Base-by-base conservation (phyloP, 768 basidiomycete genomes). In the Mycena kentingensis region DNA sequence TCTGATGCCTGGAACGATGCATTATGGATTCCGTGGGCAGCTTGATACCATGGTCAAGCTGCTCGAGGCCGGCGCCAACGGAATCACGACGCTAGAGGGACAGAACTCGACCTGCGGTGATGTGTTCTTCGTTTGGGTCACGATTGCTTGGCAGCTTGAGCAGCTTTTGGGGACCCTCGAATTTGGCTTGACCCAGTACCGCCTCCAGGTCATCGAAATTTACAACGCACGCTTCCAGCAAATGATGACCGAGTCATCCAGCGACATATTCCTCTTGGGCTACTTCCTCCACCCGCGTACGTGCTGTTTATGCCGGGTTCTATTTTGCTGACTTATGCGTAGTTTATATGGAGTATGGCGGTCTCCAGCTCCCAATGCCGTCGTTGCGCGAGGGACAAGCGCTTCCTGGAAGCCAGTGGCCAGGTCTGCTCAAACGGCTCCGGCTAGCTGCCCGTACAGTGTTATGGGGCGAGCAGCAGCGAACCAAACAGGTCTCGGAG, bases 181-280 rank as follows among this genome's bases (percentile, higher is more conserved):
- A 0, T 22, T 51, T 26, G 57, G 51, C 12, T 5, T 63, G 5
- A 18, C 25, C 5, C n/a, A 32, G 0, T 49, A 46, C 24, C 55
- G 57, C 2, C 25, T 29, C 15, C 22, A 54, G 10, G 63, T 66
- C 12, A 58, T 67, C 36, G 44, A 36, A 13, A 57, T 63, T 4
- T 70, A 62, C 41, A 67, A 70, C 49, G 51, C 51, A 11, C 61
- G 63, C 12, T 70, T 67, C 39, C 41, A 64, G 18, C 63, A 67
- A 39, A 65, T 70, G 63, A 70, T 70, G 66, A 61, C 42, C 1
- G 67, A 70, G 39, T 66, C 66, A 11, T 65, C 65, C 4, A 52
- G 62, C 47, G 22, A 49, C 2, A 35, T 67, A n/a, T 67, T 67
- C 46, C 55, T 69, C 12, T 50, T 68, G 3, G 63, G 60, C 24